Conservation (phyloP, 352 stramenopile species). For the Pythium guiyangense region DNA sequence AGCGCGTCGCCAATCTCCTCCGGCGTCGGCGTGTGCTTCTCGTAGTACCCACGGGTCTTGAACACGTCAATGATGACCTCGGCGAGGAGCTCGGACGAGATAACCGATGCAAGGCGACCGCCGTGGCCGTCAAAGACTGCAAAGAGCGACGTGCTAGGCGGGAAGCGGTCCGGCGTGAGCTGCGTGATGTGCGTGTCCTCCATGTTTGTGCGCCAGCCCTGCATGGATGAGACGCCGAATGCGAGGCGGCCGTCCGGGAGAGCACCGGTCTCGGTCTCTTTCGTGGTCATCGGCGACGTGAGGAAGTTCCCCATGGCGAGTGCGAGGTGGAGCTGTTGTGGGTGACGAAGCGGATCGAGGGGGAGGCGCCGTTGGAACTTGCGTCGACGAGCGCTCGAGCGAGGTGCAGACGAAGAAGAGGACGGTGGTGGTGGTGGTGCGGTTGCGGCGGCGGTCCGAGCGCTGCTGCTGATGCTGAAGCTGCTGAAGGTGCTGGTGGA, state of each 20-base stretch:
- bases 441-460: too few species aligned
- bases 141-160: slow-evolving; percentile 56
- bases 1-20: slow-evolving; percentile 55
- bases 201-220: slow-evolving; percentile 81
- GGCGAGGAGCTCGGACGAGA: slow-evolving; percentile 41
- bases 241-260: slow-evolving; percentile 49
- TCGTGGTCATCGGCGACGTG: slow-evolving; percentile 68
- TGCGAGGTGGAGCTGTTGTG: neutral
- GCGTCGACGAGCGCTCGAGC: neutral
- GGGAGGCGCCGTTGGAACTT: slow-evolving; percentile 10
- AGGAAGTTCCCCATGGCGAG: slow-evolving; percentile 78
- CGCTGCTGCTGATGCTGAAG: neutral
- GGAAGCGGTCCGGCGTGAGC: slow-evolving; percentile 37
- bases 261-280: slow-evolving; percentile 48
- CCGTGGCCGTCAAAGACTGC: slow-evolving; percentile 81
- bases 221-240: slow-evolving; percentile 72
- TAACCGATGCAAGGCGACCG: slow-evolving; percentile 47
- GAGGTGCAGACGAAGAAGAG: neutral
- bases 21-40: slow-evolving; percentile 27
- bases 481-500: neutral
- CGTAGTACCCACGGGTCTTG: slow-evolving; percentile 31
- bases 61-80: slow-evolving; percentile 37
- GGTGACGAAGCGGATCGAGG: neutral
- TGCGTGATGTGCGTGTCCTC: slow-evolving; percentile 73
- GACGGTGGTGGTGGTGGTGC: too few species aligned